phyloP scores from a whole-genome alignment of 352 stramenopile species.

The Phytophthora kernoviae region DNA sequence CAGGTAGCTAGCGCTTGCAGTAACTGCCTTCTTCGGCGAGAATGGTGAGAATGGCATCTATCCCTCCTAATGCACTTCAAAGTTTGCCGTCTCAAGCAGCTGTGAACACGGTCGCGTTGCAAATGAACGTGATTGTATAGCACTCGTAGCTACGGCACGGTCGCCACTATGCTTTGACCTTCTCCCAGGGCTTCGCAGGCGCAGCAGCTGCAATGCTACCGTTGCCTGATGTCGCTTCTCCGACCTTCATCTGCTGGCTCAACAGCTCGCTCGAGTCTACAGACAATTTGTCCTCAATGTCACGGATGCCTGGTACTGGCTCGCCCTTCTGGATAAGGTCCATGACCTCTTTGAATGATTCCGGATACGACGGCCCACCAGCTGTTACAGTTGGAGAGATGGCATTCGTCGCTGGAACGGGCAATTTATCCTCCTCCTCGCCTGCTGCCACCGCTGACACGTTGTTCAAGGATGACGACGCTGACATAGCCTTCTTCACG shows the following conservation, averaged over 20 bases:
- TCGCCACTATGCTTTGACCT: constrained; percentile 28
- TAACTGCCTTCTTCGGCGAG: too few relatives aligned
- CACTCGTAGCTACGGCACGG: too few relatives aligned
- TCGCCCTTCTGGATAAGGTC: constrained; percentile 77
- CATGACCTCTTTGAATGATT: constrained; percentile 80
- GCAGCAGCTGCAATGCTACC: too few relatives aligned
- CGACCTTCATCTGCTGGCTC: constrained; percentile 22
- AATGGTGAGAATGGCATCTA: too few relatives aligned
- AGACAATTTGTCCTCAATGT: constrained; percentile 78
- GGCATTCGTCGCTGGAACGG: constrained; percentile 11
- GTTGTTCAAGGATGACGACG: not conserved
- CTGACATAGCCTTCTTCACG: constrained; percentile 15
- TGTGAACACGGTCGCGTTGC: constrained; percentile 1
- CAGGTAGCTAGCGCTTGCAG: too few relatives aligned
- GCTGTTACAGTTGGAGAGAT: constrained; percentile 21
- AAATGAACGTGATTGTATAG: constrained; percentile 7
- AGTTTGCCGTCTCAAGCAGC: too few relatives aligned
- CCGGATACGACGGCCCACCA: constrained; percentile 53
- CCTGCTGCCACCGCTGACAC: not conserved
- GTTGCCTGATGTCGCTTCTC: constrained; percentile 11
- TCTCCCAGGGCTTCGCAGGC: constrained; percentile 49
- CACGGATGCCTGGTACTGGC: constrained; percentile 68
- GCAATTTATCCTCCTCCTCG: constrained; percentile 39
- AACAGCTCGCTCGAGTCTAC: constrained; percentile 49
- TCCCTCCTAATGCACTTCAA: too few relatives aligned